Base-by-base conservation (phyloP, 371 early-diverging fungal genomes). In the Choanephora cucurbitarum region DNA sequence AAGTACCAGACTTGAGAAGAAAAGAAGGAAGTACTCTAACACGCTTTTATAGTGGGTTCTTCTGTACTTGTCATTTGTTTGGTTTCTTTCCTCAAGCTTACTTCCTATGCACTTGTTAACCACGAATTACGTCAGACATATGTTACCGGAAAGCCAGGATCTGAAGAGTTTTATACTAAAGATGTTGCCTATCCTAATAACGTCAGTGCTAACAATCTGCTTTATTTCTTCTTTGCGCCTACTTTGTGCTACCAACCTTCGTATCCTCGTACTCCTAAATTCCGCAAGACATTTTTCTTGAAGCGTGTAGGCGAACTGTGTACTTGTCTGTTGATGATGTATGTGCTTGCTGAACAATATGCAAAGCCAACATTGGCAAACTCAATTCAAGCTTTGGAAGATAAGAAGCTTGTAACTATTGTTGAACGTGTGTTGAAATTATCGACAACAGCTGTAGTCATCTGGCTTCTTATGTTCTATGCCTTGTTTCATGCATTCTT, bases 401-500 rank as follows among this genome's bases (percentile, higher is more conserved):
- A 87, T 22, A 70, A 80, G 24, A 75, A 89, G 21, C 71, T 78
- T 13, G 78, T 86, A 15, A 77, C 77, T 40, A 82, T 96, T 47
- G 61, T 89, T 1, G 96, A 95, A 73, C 87, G 96, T 19, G 79
- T 94, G 11, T 74, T 96, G 17, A 94, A 94, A 67, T 77, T 95
- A 55, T 89, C 90, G 4, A 83, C 93, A 0, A 83, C 90, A 15
- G 82, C 82, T 51, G 90, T 94, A 0, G 78, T 81, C 1, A 85
- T 95, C 52, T 95, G 96, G 96, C 73, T 95, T 17, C 69, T 94
- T 24, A 91, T 94, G 77, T 95, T 95, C 67, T 95, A 91, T 53
- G 84, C 90, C n/a, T 61, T 94, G 13, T 95, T 95, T 70, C 96
- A 95, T 48, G 82, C 90, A 4, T 82, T 67, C 41, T 76, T 95